Base-by-base conservation (phyloP, 345 rosid species). In the Ailanthus altissimus region DNA sequence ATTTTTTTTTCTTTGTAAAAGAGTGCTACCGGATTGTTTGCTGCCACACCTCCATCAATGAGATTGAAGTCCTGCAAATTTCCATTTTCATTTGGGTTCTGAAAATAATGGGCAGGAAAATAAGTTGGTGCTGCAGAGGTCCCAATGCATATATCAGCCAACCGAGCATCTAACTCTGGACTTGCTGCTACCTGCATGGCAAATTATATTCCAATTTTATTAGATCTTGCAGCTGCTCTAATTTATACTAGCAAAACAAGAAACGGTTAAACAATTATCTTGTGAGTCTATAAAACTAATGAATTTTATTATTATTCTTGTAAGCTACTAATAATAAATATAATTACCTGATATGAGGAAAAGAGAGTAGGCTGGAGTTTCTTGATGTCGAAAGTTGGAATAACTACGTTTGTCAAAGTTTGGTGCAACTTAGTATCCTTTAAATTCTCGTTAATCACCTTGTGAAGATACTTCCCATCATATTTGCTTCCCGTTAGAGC, bases 101-200 rank as follows among this genome's bases (percentile, higher is more conserved):
- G 57, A 80, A 93, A 91, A 67, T 84, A 83, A 80, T 88, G 76
- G 56, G 90, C 77, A 28, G 97, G 97, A 57, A 93, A 73, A 59
- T 73, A 82, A 60, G 94, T 93, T 56, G 97, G 97, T 63, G 98
- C 93, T 62, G 97, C 88, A 0, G 97, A 87, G 47, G 98, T 91
- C 28, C 85, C 78, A 50, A 91, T 63, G 80, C 94, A 88, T 70
- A 93, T 89, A 72, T 93, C 93, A 23, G 97, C 80, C 54, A 93
- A 72, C 46, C 50, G 53, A 56, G 89, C 97, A 78, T 91, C 86
- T 42, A 89, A 50, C 28, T 64, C 51, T 66, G 91, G 88, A 32
- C 74, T 54, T 21, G 0, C 3, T 26, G 38, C 12, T 56, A 80
- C 40, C 97, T 91, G 78, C 58, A 26, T 49, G 32, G 25, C 16